Base-by-base conservation (phyloP, 2,329 filamentous ascomycete species). In the Malbranchea cinnamomea region DNA sequence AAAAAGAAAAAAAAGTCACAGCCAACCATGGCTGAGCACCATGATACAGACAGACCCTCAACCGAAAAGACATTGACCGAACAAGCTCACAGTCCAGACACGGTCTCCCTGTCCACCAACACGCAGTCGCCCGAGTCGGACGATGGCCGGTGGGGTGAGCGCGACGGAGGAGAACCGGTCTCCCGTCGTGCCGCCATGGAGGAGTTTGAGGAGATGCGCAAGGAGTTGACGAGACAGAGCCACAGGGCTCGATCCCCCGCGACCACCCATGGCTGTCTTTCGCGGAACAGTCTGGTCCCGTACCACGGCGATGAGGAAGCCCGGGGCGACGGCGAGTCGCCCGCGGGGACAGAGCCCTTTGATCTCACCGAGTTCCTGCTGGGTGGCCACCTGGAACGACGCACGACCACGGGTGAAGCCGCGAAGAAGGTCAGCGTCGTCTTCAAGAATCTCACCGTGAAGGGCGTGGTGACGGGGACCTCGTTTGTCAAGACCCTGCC, bases 371-470 rank as follows among this genome's bases (percentile, higher is more conserved):
- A 34, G n/a, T 34, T 34, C 20, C 15, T 36, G 18, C 25, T 13
- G 24, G 34, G 24, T 13, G 34, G 34, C n/a, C 30, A 28, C 9
- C 26, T 36, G 6, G 34, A 36, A 22, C 25, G 34, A 12, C 26
- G 34, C 16, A 33, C 34, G 2, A 33, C 30, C 5, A 41, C 42
- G 4, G 42, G 39, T 5, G 72, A 64, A 20, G 77, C 79, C 0
- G 67, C 74, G 7, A 89, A 87, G 57, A 79, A 75, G 43, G 70
- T 87, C 7, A 80, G 81, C 2, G 76, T 87, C 1, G 59, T 83
- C 1, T 87, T 76, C 61, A 80, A 77, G 52, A 66, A 80, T 41
- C 60, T 87, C 28, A 82, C 72, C 0, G 80, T 87, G 16, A 74
- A 78, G 49, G 80, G 80, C 11, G 57, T 74, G 5, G 72, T 73